Base-by-base conservation (phyloP, 2,329 filamentous ascomycete genomes). In the Penicillium sp. region DNA sequence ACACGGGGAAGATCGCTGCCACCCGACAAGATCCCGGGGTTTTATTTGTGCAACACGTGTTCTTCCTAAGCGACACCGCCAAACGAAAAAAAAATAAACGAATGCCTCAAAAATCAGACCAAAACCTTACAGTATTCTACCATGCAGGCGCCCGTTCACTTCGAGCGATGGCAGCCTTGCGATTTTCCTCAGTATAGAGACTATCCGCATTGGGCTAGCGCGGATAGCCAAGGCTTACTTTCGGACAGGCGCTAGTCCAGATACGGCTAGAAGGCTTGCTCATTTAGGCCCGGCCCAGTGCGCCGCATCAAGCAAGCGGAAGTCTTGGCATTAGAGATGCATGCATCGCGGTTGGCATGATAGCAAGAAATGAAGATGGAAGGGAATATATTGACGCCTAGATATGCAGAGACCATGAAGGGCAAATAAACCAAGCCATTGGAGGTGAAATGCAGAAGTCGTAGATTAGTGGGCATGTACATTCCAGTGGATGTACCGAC, bases 401-500 rank as follows among this genome's bases (percentile, higher is more conserved):
- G 30, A 12, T 33, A 33, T 33, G 15, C 30, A 33, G 9, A 33
- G 30, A 33, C n/a, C n/a, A n/a, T n/a, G n/a, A n/a, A n/a, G n/a
- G n/a, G n/a, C n/a, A n/a, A n/a, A n/a, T n/a, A n/a, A n/a, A n/a
- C n/a, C n/a, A n/a, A n/a, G n/a, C n/a, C n/a, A n/a, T n/a, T n/a
- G n/a, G n/a, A 17, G 17, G 13, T 9, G 12, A 30, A 30, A 30
- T 33, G 30, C 3, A 15, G 20, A 36, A 4, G 18, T 12, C n/a
- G n/a, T 36, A 2, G 33, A 2, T 62, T 37, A 68, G 46, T 68
- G 66, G 7, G 47, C 56, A 45, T 68, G 64, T 9, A 67, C 64
- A 27, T 59, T 71, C 18, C 74, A 60, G 37, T 76, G 67, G 23
- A 77, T 77, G 63, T 85, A 94, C 58, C 91, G 83, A 24, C 91